These are phyloP conservation scores for Mycena amicta DNA, from an alignment of 768 basidiomycete species.

Conservation along the genomic window DNA sequence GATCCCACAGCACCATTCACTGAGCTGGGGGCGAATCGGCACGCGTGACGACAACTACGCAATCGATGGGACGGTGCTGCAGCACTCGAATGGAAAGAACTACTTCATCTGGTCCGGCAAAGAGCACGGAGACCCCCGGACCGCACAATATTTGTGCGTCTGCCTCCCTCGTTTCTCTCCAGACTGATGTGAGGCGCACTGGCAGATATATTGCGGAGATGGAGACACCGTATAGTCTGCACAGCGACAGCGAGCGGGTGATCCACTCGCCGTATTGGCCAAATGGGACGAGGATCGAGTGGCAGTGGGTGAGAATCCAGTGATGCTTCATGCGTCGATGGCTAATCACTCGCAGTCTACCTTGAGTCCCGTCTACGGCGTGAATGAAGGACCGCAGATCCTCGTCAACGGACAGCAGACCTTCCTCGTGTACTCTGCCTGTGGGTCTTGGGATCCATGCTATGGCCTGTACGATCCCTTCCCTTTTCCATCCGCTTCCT, in stretches of 20 bases:
- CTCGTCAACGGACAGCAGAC: conserved; percentile 1
- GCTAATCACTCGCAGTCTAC: background rate
- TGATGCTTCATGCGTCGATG: background rate
- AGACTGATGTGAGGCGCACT: background rate
- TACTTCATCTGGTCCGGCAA: conserved; percentile 18
- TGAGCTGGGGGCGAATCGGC: conserved; percentile 10
- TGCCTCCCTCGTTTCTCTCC: background rate
- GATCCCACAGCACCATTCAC: conserved; percentile 12
- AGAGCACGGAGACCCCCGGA: conserved; percentile 3
- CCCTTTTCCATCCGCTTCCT: background rate
- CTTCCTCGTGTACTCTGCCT: conserved; percentile 10
- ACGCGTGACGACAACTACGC: conserved; percentile 11
- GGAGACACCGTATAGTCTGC: conserved; percentile 7
- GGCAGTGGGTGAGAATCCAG: conserved; percentile 13
- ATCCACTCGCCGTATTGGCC: conserved; percentile 17
- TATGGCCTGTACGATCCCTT: background rate
- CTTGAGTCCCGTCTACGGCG: conserved; percentile 8
- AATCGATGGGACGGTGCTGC: conserved; percentile 11
- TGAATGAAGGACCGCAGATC: conserved; percentile 12
- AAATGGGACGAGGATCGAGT: conserved; percentile 8
- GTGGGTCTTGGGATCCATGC: conserved; percentile 8
- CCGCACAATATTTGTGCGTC: conserved; percentile 15
- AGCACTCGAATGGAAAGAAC: conserved; percentile 9
- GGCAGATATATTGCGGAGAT: conserved; percentile 14
- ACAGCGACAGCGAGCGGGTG: background rate